Percentiles rank a stretch among this genome's conserved stretches.
These are phyloP conservation scores for Alternaria sp. DNA, from an alignment of 2,329 filamentous ascomycete genomes.

Conservation along the genomic window DNA sequence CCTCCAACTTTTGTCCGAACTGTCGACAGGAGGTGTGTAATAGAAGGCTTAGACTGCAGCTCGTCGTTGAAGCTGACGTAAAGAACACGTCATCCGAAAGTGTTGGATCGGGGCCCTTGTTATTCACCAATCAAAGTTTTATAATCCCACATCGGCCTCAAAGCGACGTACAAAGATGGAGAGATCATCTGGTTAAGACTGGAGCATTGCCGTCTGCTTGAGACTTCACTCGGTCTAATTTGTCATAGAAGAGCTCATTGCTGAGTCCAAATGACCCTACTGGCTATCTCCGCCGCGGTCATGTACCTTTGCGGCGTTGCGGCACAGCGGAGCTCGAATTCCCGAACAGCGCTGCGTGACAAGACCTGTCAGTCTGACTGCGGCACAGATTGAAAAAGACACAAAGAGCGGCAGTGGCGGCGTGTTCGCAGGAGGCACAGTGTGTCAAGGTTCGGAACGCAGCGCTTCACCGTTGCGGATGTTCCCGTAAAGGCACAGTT, in stretches of 20 bases:
- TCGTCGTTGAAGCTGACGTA: background rate
- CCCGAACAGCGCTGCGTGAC: background rate
- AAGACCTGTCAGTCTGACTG: background rate
- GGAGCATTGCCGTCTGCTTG: background rate
- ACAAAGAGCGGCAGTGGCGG: slow-evolving; percentile 10
- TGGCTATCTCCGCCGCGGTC: background rate
- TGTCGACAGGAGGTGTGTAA: background rate
- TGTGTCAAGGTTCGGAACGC: slow-evolving; percentile 12
- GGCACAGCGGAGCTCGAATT: slow-evolving; percentile 2
- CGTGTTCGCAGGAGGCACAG: slow-evolving; percentile 14
- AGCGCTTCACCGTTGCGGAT: slow-evolving; percentile 11
- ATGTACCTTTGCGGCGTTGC: background rate
- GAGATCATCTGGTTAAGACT: background rate
- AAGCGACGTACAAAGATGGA: background rate
- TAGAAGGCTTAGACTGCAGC: background rate
- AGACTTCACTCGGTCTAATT: background rate
- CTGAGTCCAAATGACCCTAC: background rate
- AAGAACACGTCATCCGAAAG: background rate
- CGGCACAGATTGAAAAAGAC: background rate
- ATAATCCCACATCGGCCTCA: background rate
- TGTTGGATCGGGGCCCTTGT: background rate
- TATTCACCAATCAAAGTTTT: background rate
- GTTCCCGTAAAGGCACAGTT: slow-evolving; percentile 11
- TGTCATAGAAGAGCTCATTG: background rate
- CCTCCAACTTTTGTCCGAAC: background rate